These are phyloP conservation scores for Boletellus deceptivus DNA, from an alignment of 1,284 basidiomycete species.

Conservation along the genomic window DNA sequence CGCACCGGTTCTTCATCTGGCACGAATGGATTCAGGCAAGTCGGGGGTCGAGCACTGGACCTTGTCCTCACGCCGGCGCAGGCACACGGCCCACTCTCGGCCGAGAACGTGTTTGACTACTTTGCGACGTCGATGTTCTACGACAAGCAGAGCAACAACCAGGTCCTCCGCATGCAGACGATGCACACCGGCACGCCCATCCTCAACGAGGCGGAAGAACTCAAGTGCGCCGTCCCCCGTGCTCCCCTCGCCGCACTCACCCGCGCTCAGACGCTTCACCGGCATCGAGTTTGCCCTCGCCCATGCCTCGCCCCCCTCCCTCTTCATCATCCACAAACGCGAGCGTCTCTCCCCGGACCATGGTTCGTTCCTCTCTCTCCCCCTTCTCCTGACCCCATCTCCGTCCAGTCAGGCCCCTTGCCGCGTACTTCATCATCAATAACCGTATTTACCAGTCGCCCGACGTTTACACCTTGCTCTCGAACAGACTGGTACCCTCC, in stretches of 20 bases:
- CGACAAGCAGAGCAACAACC: conserved; percentile 87
- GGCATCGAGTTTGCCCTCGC: conserved; percentile 83
- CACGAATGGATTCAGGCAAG: conserved; percentile 76
- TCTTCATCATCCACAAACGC: conserved; percentile 86
- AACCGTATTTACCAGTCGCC: conserved; percentile 85
- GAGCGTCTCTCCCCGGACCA: conserved; percentile 77
- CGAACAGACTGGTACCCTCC: conserved; percentile 66
- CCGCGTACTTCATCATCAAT: conserved; percentile 82
- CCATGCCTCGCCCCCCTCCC: conserved; percentile 69
- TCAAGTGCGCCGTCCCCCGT: conserved; percentile 52
- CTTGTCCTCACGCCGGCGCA: conserved; percentile 4
- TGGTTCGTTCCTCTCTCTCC: conserved; percentile 45
- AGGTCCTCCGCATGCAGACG: conserved; percentile 86
- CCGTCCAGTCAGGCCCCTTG: conserved; percentile 62
- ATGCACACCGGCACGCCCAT: conserved; percentile 72
- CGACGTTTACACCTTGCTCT: conserved; percentile 76
- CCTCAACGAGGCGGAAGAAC: conserved; percentile 74
- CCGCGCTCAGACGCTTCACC: conserved; percentile 62
- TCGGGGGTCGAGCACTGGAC: background rate
- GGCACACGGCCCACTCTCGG: conserved; percentile 73
- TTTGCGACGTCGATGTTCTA: conserved; percentile 86
- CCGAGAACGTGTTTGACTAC: conserved; percentile 81
- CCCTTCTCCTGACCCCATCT: background rate
- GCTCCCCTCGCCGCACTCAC: background rate
- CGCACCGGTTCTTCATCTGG: conserved; percentile 80